Percentiles rank a stretch among this genome's conserved stretches.
These are phyloP conservation scores for Backusella psychrophila DNA, from an alignment of 192 early-diverging fungal species.

Conservation along the genomic window DNA sequence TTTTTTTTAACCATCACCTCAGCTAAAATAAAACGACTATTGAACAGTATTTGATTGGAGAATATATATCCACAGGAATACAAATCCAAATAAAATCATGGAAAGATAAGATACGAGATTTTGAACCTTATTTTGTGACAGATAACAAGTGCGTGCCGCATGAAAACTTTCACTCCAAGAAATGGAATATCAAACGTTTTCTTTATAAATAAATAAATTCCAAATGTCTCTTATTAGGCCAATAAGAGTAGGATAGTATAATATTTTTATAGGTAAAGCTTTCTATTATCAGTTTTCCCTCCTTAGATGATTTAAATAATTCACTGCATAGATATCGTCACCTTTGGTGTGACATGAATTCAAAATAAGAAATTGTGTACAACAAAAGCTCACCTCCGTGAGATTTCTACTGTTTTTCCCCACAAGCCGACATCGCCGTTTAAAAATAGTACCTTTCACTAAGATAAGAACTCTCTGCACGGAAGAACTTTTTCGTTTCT, in stretches of 20 bases:
- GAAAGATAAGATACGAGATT: conserved; percentile 18
- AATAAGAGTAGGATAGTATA: neutral
- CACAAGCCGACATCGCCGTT: neutral
- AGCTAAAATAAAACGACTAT: conserved; percentile 5
- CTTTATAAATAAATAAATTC: conserved; percentile 2
- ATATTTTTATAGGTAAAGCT: neutral
- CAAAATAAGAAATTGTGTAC: neutral
- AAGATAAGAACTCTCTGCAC: neutral
- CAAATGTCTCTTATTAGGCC: neutral
- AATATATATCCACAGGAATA: neutral
- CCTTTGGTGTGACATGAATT: neutral
- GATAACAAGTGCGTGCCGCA: neutral
- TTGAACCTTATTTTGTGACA: conserved; percentile 9
- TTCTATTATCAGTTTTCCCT: neutral
- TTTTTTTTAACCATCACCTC: neutral
- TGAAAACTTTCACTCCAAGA: neutral
- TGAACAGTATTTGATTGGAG: conserved; percentile 1
- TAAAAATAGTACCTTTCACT: neutral
- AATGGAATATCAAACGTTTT: neutral
- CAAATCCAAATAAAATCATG: neutral
- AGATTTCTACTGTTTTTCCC: neutral
- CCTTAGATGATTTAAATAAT: neutral
- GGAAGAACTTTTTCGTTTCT: neutral
- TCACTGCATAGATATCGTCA: neutral
- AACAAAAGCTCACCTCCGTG: neutral